Conservation (phyloP, 805 yeast species). For the Starmerella floricola region DNA sequence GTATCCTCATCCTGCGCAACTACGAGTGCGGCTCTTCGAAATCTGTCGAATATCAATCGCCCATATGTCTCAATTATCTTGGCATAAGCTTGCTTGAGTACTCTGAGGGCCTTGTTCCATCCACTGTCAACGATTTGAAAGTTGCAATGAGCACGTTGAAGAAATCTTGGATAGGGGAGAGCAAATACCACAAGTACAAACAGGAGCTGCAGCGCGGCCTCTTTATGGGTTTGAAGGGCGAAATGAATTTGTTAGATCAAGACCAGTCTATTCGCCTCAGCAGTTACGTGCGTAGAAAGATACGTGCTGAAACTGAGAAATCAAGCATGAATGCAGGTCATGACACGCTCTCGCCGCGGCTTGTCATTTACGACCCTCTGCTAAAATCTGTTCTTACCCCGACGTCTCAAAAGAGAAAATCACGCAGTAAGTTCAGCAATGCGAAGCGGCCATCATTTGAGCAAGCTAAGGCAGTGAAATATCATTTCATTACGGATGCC, state of each 20-base stretch:
- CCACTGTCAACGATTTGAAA: constrained; percentile 27
- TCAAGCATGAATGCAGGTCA: too few relatives aligned
- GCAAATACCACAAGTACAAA: constrained; percentile 23
- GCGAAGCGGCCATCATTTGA: too few relatives aligned
- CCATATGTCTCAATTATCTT: constrained; percentile 23
- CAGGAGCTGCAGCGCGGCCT: constrained; percentile 45
- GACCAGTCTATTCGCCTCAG: constrained; percentile 16
- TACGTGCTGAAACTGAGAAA: neutral
- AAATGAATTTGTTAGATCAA: constrained; percentile 38
- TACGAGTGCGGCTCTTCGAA: constrained; percentile 26
- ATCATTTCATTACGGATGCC: too few relatives aligned
- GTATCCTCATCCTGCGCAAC: constrained; percentile 39
- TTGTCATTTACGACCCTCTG: too few relatives aligned
- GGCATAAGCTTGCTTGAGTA: constrained; percentile 38
- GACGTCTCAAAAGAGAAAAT: too few relatives aligned
- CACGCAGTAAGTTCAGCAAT: too few relatives aligned
- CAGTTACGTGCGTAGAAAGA: constrained; percentile 16
- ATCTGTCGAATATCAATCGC: constrained; percentile 10
- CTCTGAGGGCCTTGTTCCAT: constrained; percentile 25
- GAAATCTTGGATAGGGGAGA: constrained; percentile 22
- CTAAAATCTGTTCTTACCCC: too few relatives aligned
- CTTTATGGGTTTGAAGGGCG: constrained; percentile 42
- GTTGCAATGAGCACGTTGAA: constrained; percentile 27
- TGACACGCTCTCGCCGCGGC: too few relatives aligned
- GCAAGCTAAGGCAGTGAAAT: too few relatives aligned